Conservation (phyloP, 805 yeast genomes). For the Barnettozyma wickerhamii region DNA sequence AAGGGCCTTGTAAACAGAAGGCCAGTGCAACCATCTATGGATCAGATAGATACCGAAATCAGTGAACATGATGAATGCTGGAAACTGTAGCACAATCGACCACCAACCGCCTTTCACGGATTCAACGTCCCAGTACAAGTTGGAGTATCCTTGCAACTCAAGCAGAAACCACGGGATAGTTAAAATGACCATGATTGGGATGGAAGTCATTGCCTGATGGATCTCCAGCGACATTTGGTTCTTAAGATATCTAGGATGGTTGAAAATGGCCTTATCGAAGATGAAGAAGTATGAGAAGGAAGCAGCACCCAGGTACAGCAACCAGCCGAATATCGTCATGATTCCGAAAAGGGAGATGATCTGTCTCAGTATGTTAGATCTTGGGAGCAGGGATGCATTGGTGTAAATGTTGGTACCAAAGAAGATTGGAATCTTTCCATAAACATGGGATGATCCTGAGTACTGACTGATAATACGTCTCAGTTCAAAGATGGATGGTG, state of each 20-base stretch:
- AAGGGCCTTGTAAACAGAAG: constrained; percentile 72
- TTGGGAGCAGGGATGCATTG: constrained; percentile 61
- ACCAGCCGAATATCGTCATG: constrained; percentile 81
- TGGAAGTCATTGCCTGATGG: constrained; percentile 69
- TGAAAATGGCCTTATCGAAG: constrained; percentile 84
- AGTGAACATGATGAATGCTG: constrained; percentile 83
- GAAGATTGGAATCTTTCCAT: constrained; percentile 58
- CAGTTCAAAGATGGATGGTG: constrained; percentile 10
- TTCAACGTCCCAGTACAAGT: constrained; percentile 61
- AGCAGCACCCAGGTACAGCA: constrained; percentile 74
- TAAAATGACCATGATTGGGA: constrained; percentile 82
- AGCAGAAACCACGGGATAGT: constrained; percentile 88
- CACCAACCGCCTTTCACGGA: constrained; percentile 65
- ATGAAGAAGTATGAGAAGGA: constrained; percentile 70
- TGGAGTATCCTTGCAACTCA: constrained; percentile 82
- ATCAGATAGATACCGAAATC: constrained; percentile 89
- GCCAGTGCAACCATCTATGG: constrained; percentile 94
- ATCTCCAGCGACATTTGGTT: constrained; percentile 89
- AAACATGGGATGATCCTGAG: constrained; percentile 37
- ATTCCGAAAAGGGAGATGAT: constrained; percentile 57
- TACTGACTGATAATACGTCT: constrained; percentile 17
- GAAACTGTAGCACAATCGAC: constrained; percentile 62
- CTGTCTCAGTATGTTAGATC: constrained; percentile 75
- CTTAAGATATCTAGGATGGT: constrained; percentile 93
- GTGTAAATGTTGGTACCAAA: constrained; percentile 55